Percentiles rank a stretch among this genome's conserved stretches.
These are phyloP conservation scores for Neurospora sp. DNA, from an alignment of 495 filamentous ascomycete species.

Conservation along the genomic window DNA sequence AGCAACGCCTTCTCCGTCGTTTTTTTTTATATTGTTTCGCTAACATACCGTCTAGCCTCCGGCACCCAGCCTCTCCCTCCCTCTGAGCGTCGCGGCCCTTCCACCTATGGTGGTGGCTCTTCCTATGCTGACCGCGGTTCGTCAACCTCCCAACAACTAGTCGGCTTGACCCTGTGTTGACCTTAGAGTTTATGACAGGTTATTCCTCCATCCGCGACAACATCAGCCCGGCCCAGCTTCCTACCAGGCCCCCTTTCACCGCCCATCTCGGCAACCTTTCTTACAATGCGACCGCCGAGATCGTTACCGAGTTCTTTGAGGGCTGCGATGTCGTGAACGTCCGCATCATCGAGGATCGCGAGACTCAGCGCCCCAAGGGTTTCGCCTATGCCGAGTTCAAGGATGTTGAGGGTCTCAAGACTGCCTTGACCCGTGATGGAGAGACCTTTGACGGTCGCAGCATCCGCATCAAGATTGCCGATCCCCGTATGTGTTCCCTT, in stretches of 20 bases:
- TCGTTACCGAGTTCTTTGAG: conserved; percentile 75
- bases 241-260: conserved; percentile 84
- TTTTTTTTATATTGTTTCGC: conserved; percentile 8
- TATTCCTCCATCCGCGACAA: conserved; percentile 62
- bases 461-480: conserved; percentile 63
- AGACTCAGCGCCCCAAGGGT: conserved; percentile 85
- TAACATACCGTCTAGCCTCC: conserved; percentile 4
- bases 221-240: conserved; percentile 55
- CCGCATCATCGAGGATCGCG: conserved; percentile 89
- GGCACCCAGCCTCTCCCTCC: conserved; percentile 38
- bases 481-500: conserved; percentile 28
- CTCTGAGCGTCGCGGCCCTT: conserved; percentile 26
- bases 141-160: conserved; percentile 10
- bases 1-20: conserved; percentile 10
- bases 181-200: conserved; percentile 24
- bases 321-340: conserved; percentile 80
- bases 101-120: conserved; percentile 22
- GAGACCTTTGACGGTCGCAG: conserved; percentile 72
- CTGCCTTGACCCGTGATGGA: conserved; percentile 74
- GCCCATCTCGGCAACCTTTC: conserved; percentile 94
- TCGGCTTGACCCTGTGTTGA: neutral
- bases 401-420: conserved; percentile 79
- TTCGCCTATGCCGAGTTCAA: conserved; percentile 96
- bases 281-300: conserved; percentile 74
- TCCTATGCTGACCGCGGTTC: conserved; percentile 28